Base-by-base conservation (phyloP, 2,329 filamentous ascomycete genomes). In the Neopestalotiopsis sp. region DNA sequence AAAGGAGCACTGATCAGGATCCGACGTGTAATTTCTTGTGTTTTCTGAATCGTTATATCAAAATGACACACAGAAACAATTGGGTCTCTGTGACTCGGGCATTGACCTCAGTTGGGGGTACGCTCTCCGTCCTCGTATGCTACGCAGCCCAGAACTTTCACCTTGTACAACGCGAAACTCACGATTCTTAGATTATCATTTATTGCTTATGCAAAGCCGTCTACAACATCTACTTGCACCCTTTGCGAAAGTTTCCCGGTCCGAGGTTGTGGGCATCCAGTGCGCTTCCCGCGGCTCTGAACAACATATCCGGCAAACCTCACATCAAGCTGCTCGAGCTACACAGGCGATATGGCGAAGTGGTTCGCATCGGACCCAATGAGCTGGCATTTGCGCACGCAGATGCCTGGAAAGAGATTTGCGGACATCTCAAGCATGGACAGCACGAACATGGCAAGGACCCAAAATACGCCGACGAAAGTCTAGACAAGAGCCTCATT, bases 281-380 rank as follows among this genome's bases (percentile, higher is more conserved):
- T 38, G 34, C 34, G 17, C 32, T 67, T 10, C 65, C 68, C 32
- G 45, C 64, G 4, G 28, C 45, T 20, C 30, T 34, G 28, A 65
- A 57, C 42, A 30, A 40, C 60, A 28, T 60, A 2, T 12, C 34
- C 13, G 68, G 68, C n/a, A 17, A 4, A 12, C 52, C 24, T 4
- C 13, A 13, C 4, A 20, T 13, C 17, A 5, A 34, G 7, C 40
- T 66, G 6, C 12, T 67, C 24, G 68, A 57, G 4, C 38, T 67
- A 4, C 68, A 69, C 61, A 30, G 60, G 42, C 24, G 24, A n/a
- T 69, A 69, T 32, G 68, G 68, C 9, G 59, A 67, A 24, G 58
- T 69, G 20, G 68, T 69, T n/a, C 65, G 68, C 14, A 63, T 69
- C 34, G 68, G 58, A 17, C 68, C 68, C 14, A 57, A 69, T 38